A percentile compares a stretch with the other conserved stretches of the same genome.
phyloP scores from a whole-genome alignment of 768 basidiomycete genomes.

The Pulveroboletus sp. region DNA sequence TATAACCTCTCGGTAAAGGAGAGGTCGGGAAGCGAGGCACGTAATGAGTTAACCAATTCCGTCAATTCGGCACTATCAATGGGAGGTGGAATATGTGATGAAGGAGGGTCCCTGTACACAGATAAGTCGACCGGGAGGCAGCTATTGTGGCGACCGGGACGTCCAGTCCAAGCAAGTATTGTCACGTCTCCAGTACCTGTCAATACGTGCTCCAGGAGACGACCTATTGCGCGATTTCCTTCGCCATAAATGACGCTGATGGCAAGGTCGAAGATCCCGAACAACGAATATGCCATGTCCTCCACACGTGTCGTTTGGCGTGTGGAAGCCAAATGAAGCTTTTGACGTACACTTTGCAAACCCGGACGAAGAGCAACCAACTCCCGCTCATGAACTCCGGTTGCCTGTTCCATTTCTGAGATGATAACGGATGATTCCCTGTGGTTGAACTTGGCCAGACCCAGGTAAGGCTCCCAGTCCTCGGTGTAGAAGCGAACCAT shows the following conservation, averaged over 20 bases:
- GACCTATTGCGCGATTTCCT: background rate
- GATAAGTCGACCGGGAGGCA: background rate
- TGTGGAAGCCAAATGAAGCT: background rate
- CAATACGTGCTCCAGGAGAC: constrained; percentile 3
- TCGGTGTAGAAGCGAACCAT: background rate
- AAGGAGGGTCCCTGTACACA: background rate
- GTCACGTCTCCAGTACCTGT: background rate
- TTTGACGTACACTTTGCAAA: background rate
- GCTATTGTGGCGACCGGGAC: background rate
- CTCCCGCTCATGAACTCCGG: background rate
- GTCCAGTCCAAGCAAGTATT: constrained; percentile 2
- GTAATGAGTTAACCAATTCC: background rate
- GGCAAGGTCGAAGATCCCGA: background rate
- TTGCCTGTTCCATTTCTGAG: background rate
- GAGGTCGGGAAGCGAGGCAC: background rate
- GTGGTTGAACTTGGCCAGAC: background rate
- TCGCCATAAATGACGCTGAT: constrained; percentile 1
- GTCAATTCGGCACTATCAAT: background rate
- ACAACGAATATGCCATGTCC: background rate
- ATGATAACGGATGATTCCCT: background rate
- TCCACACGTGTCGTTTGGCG: background rate
- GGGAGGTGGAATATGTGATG: background rate
- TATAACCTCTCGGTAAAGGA: background rate
- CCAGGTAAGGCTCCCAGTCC: constrained; percentile 1
- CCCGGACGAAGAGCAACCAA: background rate